A percentile compares a stretch with the other conserved stretches of the same genome.
Conservation (phyloP, 371 early-diverging fungal genomes). For the Batrachochytrium dendrobatidis region DNA sequence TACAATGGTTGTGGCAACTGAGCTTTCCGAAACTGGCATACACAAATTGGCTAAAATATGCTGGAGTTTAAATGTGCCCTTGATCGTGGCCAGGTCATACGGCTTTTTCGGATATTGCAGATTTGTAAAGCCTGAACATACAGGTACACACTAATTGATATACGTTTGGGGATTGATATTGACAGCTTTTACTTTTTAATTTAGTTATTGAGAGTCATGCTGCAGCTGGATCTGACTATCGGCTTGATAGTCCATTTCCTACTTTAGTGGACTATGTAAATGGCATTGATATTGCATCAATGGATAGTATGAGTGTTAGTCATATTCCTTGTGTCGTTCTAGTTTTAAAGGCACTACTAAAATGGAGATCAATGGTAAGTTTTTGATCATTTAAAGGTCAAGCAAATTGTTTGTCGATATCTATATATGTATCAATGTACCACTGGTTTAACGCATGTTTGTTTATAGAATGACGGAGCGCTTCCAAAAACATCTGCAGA, state of each 20-base stretch:
- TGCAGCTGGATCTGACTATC: constrained; percentile 65
- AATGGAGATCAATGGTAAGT: constrained; percentile 51
- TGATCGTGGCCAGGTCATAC: constrained; percentile 60
- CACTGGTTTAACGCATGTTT: neutral
- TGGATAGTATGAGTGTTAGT: constrained; percentile 57
- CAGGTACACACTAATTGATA: constrained; percentile 31
- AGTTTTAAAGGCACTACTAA: constrained; percentile 60
- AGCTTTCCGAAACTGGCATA: constrained; percentile 49
- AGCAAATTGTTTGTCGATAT: neutral
- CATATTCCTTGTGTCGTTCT: constrained; percentile 83
- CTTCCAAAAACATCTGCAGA: constrained; percentile 55
- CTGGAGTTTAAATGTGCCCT: constrained; percentile 47
- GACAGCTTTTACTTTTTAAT: neutral
- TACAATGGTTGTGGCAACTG: constrained; percentile 64
- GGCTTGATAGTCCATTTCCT: constrained; percentile 74
- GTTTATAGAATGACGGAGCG: constrained; percentile 25
- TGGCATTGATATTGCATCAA: constrained; percentile 52
- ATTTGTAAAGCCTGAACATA: constrained; percentile 66
- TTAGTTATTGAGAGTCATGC: constrained; percentile 84
- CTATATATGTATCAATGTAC: neutral
- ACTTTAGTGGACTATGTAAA: constrained; percentile 54
- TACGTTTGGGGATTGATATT: neutral
- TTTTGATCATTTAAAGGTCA: neutral
- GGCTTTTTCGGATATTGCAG: constrained; percentile 65
- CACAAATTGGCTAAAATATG: constrained; percentile 53